Conservation (phyloP, 2,329 filamentous ascomycete genomes). For the Rhinocladiella similis region DNA sequence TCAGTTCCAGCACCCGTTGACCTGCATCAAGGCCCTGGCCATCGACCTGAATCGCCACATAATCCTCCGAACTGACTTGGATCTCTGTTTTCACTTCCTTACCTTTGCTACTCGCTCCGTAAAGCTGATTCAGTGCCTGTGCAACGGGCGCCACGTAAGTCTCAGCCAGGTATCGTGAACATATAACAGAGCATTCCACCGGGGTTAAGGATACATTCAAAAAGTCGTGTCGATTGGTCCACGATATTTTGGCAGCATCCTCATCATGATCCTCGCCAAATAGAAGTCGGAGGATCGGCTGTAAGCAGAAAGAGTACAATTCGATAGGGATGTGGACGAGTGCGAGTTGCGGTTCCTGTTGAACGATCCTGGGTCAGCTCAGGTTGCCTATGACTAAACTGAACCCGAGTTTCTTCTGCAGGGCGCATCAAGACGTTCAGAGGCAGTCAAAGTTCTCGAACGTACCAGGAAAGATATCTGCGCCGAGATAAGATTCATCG, state of each 20-base stretch:
- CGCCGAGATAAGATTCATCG: conserved; percentile 31
- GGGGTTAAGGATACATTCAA: conserved; percentile 92
- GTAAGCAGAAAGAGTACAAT: conserved; percentile 74
- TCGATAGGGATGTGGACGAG: conserved; percentile 87
- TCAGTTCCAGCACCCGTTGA: conserved; percentile 86
- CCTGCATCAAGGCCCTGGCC: conserved; percentile 89
- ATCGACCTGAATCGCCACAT: conserved; percentile 85
- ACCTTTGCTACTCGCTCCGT: conserved; percentile 34
- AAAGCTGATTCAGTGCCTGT: conserved; percentile 53
- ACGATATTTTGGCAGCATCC: conserved; percentile 34
- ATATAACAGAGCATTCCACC: conserved; percentile 89
- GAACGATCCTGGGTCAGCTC: background rate
- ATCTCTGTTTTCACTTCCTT: conserved; percentile 53
- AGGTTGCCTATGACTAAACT: too few species aligned
- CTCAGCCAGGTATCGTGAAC: conserved; percentile 71
- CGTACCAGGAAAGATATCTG: conserved; percentile 31
- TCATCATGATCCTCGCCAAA: conserved; percentile 60
- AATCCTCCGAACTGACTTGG: conserved; percentile 78
- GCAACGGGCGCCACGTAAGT: conserved; percentile 75
- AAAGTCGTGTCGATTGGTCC: conserved; percentile 68
- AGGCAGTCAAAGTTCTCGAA: background rate
- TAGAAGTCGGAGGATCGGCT: conserved; percentile 82
- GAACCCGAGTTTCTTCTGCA: too few species aligned
- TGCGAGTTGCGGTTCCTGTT: conserved; percentile 79
- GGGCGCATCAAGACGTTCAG: too few species aligned